A percentile compares a stretch with the other conserved stretches of the same genome.
These are phyloP conservation scores for Wickerhamiella kazuoi DNA, from an alignment of 805 yeast species.

Conservation along the genomic window DNA sequence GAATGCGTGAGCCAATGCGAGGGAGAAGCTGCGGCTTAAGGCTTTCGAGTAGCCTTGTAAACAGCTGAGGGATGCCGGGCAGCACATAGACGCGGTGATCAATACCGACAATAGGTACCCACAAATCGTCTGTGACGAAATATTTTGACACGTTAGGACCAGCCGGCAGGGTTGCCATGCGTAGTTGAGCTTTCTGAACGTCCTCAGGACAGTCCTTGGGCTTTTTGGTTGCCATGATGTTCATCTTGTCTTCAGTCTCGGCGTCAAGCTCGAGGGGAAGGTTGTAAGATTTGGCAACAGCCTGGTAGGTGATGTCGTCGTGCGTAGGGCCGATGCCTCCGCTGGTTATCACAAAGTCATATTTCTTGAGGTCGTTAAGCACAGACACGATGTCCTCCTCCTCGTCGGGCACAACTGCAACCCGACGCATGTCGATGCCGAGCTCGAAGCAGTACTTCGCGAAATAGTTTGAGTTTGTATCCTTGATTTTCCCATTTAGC, in stretches of 20 bases:
- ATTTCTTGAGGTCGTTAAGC: slow-evolving; percentile 31
- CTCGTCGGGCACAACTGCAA: slow-evolving; percentile 66
- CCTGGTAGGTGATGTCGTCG: slow-evolving; percentile 71
- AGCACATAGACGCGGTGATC: slow-evolving; percentile 46
- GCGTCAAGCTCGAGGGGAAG: slow-evolving; percentile 35
- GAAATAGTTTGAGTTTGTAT: slow-evolving; percentile 57
- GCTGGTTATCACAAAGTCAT: slow-evolving; percentile 53
- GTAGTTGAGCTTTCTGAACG: slow-evolving; percentile 41
- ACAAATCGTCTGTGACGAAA: slow-evolving; percentile 35
- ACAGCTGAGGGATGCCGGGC: slow-evolving; percentile 74
- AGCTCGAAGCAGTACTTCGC: slow-evolving; percentile 50
- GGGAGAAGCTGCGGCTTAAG: slow-evolving; percentile 24
- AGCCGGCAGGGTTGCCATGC: slow-evolving; percentile 67
- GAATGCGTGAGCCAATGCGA: slow-evolving; percentile 24
- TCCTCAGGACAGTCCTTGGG: slow-evolving; percentile 16
- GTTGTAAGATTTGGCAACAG: slow-evolving; percentile 47
- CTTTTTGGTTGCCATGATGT: slow-evolving; percentile 17
- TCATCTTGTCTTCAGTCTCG: slow-evolving; percentile 46
- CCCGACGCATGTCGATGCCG: slow-evolving; percentile 48
- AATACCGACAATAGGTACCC: slow-evolving; percentile 77
- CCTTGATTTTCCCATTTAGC: slow-evolving; percentile 66
- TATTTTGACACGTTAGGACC: slow-evolving; percentile 20
- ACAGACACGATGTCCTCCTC: slow-evolving; percentile 42
- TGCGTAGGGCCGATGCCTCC: slow-evolving; percentile 79
- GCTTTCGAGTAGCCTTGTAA: slow-evolving; percentile 34